Percentiles rank a stretch among this genome's conserved stretches.
phyloP scores from a whole-genome alignment of 805 yeast genomes.

The Yarrowia sp. region DNA sequence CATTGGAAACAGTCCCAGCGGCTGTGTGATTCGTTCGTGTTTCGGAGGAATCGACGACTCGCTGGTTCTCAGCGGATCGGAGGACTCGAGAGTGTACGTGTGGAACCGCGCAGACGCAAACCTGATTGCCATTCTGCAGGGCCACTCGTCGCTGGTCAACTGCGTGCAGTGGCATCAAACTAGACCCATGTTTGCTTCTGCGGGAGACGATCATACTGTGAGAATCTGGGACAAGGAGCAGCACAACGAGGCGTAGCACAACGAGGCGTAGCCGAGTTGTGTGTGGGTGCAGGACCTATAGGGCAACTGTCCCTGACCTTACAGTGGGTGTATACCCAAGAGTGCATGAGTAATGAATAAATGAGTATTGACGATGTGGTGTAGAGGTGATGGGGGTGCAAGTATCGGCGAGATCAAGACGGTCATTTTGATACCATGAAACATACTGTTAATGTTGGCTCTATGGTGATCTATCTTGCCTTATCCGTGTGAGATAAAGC shows the following conservation, averaged over 20 bases:
- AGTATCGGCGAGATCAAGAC: too few relatives aligned
- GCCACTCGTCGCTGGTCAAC: conserved; percentile 72
- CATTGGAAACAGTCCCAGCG: conserved; percentile 74
- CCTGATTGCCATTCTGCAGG: conserved; percentile 64
- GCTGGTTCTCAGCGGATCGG: conserved; percentile 79
- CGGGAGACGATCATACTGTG: conserved; percentile 80
- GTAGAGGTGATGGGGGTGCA: background rate
- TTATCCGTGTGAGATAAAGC: too few relatives aligned
- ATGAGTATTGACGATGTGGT: conserved; percentile 10
- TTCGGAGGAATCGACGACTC: conserved; percentile 77
- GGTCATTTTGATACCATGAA: too few relatives aligned
- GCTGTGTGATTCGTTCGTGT: conserved; percentile 74
- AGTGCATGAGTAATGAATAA: conserved; percentile 29
- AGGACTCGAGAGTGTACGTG: conserved; percentile 76
- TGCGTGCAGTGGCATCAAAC: conserved; percentile 75
- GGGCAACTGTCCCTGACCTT: too few relatives aligned
- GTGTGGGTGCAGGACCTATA: too few relatives aligned
- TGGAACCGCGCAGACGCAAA: conserved; percentile 81
- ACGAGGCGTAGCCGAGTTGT: too few relatives aligned
- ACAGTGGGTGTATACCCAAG: background rate
- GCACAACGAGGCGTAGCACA: background rate
- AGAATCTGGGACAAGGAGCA: conserved; percentile 53
- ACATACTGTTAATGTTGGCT: too few relatives aligned
- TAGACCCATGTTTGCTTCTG: conserved; percentile 71
- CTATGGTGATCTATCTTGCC: too few relatives aligned